These are phyloP conservation scores for Rubus parviflorus DNA, from an alignment of 306 rosid genomes.

Conservation along the genomic window DNA sequence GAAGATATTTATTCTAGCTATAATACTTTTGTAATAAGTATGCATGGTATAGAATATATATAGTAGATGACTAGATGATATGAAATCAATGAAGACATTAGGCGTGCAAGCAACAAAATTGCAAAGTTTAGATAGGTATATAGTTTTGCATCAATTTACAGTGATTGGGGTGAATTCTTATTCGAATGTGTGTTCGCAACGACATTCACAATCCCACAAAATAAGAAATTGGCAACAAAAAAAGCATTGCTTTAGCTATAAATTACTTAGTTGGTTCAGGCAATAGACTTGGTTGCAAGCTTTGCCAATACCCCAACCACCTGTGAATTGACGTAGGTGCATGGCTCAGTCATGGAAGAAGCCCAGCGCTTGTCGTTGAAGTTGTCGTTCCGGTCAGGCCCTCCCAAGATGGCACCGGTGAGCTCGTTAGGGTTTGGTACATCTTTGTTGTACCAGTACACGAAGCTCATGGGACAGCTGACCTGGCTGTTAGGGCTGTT, in stretches of 20 bases:
- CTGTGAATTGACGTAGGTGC: constrained; percentile 78
- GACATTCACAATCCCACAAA: not conserved
- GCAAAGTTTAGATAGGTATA: not conserved
- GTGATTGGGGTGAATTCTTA: not conserved
- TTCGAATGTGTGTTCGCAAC: not conserved
- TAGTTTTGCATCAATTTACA: not conserved
- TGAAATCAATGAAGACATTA: not conserved
- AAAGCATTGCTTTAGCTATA: not conserved
- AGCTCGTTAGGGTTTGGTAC: constrained; percentile 71
- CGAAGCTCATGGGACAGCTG: constrained; percentile 49
- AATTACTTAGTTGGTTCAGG: not conserved
- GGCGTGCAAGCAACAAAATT: not conserved
- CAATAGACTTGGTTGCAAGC: constrained; percentile 42
- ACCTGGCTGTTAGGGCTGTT: not conserved
- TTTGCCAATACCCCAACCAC: constrained; percentile 77
- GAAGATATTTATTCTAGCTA: too few relatives aligned
- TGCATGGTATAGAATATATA: too few relatives aligned
- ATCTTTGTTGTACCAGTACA: constrained; percentile 44
- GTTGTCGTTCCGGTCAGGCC: constrained; percentile 62
- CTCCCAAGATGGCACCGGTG: constrained; percentile 90
- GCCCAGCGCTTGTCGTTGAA: constrained; percentile 71
- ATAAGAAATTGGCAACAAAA: not conserved
- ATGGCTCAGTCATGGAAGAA: constrained; percentile 72
- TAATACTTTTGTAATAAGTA: too few relatives aligned
- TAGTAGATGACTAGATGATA: too few relatives aligned